These are phyloP conservation scores for Sporothrix sp. DNA, from an alignment of 2,329 filamentous ascomycete genomes.

Conservation along the genomic window DNA sequence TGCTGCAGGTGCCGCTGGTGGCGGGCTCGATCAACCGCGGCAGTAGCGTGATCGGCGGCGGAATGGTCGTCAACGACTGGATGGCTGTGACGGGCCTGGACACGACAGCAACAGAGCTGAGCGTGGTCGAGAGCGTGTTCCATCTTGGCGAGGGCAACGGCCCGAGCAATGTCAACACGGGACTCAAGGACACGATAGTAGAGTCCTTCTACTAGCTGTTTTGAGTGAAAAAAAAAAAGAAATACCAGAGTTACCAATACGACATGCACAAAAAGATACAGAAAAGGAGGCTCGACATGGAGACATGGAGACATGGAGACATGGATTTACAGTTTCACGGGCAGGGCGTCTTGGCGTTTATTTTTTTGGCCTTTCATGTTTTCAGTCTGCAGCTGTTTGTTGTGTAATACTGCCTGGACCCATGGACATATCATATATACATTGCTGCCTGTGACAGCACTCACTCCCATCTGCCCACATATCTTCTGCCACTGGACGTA, in stretches of 20 bases:
- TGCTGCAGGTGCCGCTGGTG: conserved; percentile 92
- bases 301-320: background rate
- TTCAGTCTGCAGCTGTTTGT: too few species aligned
- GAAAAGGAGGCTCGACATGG: background rate
- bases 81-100: conserved; percentile 88
- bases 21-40: conserved; percentile 91
- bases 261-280: background rate
- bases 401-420: too few species aligned
- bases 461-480: background rate
- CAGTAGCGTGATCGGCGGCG: conserved; percentile 87
- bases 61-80: conserved; percentile 97
- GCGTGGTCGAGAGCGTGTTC: conserved; percentile 94
- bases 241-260: too few species aligned
- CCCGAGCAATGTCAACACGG: conserved; percentile 68
- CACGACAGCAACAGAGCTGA: conserved; percentile 94
- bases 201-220: conserved; percentile 84
- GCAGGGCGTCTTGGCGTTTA: conserved; percentile 1
- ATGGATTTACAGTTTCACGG: background rate
- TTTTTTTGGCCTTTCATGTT: background rate
- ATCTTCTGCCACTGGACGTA: too few species aligned
- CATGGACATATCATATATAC: background rate
- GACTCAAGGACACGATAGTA: conserved; percentile 95
- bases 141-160: conserved; percentile 79
- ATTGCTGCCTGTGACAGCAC: background rate
- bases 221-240: background rate